Base-by-base conservation (phyloP, 306 rosid genomes). In the Castanea sativa region DNA sequence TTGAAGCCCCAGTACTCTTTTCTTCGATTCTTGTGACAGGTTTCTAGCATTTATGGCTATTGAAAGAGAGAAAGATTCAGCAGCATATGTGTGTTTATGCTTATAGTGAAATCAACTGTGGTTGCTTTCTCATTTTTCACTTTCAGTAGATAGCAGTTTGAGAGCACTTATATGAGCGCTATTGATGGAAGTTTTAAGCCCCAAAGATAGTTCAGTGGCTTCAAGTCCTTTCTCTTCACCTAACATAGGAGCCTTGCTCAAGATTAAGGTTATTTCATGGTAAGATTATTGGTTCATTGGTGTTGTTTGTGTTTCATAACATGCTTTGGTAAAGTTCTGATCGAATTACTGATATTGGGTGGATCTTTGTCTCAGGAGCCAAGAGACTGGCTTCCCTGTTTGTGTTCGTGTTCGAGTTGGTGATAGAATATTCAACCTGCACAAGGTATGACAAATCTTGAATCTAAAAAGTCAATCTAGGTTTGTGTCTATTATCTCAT, bases 221-320 rank as follows among this genome's bases (percentile, higher is more conserved):
- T 89, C 93, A 45, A 90, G 97, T 79, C 96, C 97, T 78, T 92
- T 83, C 86, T 84, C 93, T 84, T 92, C 96, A 1, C 96, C 96
- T 7, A 90, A 94, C 79, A 79, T 94, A 16, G 90, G 87, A 5
- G 98, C 88, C 80, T 81, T 92, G 87, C 97, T 92, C 84, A 94
- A 92, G 91, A 88, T 94, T 71, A 90, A 86, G 88, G 90, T 89
- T 78, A 88, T 92, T 79, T 90, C 97, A 74, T 94, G 96, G 98
- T 94, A 81, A 76, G 89, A 27, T 76, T 57, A 70, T 80, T 63
- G 15, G n/a, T 55, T 53, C 60, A 18, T 27, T 32, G 55, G 20
- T 41, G 41, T 20, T 76, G 3, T 81, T 19, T 53, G 9, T 78
- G 20, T 80, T n/a, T 19, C 27, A 18, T 14, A 23, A 12, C 73